Percentiles rank a stretch among this genome's conserved stretches.
phyloP scores from a whole-genome alignment of 2,329 filamentous ascomycete species.

The Akanthomyces muscarius region DNA sequence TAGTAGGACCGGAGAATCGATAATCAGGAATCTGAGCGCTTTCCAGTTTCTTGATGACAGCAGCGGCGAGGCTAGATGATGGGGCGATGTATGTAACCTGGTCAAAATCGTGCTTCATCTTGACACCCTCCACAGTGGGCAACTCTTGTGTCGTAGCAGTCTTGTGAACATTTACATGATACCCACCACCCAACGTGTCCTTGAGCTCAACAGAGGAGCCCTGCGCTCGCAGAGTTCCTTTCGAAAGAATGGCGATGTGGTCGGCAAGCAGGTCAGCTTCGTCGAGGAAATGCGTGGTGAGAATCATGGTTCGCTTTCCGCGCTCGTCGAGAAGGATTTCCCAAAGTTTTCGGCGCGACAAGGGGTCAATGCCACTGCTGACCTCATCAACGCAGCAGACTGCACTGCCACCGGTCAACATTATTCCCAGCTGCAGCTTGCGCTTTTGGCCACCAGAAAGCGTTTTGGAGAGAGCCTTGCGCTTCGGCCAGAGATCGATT shows the following conservation, averaged over 20 bases:
- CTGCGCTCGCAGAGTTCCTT: constrained; percentile 74
- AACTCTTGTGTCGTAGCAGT: constrained; percentile 44
- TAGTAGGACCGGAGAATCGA: constrained; percentile 80
- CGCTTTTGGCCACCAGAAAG: constrained; percentile 88
- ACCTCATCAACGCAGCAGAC: constrained; percentile 93
- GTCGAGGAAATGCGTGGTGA: constrained; percentile 92
- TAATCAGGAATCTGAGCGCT: constrained; percentile 67
- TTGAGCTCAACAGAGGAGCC: constrained; percentile 87
- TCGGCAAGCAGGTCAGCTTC: constrained; percentile 89
- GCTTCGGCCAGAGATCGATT: constrained; percentile 73
- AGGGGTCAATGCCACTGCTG: constrained; percentile 79
- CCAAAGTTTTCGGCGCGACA: constrained; percentile 88
- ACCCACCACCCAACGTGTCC: constrained; percentile 75
- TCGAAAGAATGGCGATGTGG: constrained; percentile 82
- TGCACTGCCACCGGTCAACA: constrained; percentile 84
- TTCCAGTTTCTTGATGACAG: constrained; percentile 68
- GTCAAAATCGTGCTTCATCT: constrained; percentile 61
- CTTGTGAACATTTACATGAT: constrained; percentile 72
- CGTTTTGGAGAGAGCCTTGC: constrained; percentile 67
- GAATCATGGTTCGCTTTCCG: constrained; percentile 73
- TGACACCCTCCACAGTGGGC: constrained; percentile 51
- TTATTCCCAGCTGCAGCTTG: constrained; percentile 89
- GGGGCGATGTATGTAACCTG: constrained; percentile 69
- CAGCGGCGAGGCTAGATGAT: constrained; percentile 65
- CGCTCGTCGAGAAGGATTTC: constrained; percentile 85